A percentile compares a stretch with the other conserved stretches of the same genome.
Evolutionary conservation across 306 rosid species (phyloP).

Genomic region (Styphnolobium japonicum): DNA sequence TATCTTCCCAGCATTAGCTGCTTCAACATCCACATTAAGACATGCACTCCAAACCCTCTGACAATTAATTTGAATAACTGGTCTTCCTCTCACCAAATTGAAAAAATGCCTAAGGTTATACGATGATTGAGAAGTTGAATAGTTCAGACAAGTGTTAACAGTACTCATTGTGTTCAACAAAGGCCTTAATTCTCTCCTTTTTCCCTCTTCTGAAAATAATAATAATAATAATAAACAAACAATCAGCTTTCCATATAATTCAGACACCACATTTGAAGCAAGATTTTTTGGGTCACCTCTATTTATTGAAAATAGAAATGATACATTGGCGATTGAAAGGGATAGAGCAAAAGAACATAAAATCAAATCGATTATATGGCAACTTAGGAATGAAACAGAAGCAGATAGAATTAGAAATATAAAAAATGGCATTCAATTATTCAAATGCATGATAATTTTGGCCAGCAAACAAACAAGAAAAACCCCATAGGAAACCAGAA

Average conservation of each 20-base stretch:
- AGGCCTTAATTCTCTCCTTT: not conserved
- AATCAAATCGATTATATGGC: too few species aligned
- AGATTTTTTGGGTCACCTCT: not conserved
- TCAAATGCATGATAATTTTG: not conserved
- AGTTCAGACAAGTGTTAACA: constrained; percentile 21
- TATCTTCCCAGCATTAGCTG: constrained; percentile 16
- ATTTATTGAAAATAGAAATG: not conserved
- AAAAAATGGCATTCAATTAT: not conserved
- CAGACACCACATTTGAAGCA: not conserved
- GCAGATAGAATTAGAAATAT: too few species aligned
- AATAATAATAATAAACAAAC: not conserved
- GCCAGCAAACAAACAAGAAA: not conserved
- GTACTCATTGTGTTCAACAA: constrained; percentile 30
- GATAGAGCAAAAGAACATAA: not conserved
- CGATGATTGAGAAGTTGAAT: constrained; percentile 28
- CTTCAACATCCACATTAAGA: constrained; percentile 37
- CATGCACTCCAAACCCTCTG: constrained; percentile 22
- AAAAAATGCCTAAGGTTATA: constrained; percentile 5
- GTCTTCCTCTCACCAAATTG: not conserved
- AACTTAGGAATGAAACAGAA: too few species aligned
- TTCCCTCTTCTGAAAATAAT: not conserved
- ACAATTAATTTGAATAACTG: not conserved
- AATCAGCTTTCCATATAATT: not conserved
- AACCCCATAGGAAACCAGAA: not conserved
- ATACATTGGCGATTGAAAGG: not conserved